Evolutionary conservation across 352 stramenopile genomes (phyloP).

Genomic region (Phytophthora pinifolia): DNA sequence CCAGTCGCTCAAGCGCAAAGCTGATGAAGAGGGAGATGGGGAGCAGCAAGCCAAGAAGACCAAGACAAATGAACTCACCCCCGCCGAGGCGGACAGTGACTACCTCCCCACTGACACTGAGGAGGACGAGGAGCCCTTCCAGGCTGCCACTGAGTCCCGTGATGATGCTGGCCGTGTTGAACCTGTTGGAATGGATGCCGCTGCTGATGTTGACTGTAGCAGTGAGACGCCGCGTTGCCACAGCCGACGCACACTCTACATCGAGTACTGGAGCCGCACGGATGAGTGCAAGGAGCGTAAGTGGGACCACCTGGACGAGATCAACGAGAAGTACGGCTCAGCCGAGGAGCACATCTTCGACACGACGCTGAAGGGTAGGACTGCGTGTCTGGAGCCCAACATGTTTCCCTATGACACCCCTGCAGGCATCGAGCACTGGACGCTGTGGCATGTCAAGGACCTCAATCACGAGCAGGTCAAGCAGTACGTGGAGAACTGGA

Average conservation of each 20-base stretch:
- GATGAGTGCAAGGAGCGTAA: conserved; percentile 89
- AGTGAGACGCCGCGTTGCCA: conserved; percentile 16
- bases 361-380: conserved; percentile 81
- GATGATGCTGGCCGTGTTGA: conserved; percentile 28
- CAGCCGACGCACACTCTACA: conserved; percentile 80
- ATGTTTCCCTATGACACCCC: conserved; percentile 91
- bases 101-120: conserved; percentile 43
- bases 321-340: conserved; percentile 69
- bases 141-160: conserved; percentile 11
- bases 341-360: conserved; percentile 84
- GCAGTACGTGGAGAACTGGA: conserved; percentile 89
- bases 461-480: conserved; percentile 82
- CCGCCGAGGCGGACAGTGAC: conserved; percentile 38
- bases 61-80: conserved; percentile 28
- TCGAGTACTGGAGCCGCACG: conserved; percentile 88
- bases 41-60: conserved; percentile 33
- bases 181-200: conserved; percentile 33
- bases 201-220: conserved; percentile 67
- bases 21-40: conserved; percentile 33
- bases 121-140: conserved; percentile 22
- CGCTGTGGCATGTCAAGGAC: conserved; percentile 81
- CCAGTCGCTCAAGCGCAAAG: conserved; percentile 63
- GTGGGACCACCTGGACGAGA: conserved; percentile 87
- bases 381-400: conserved; percentile 81
- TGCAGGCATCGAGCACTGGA: conserved; percentile 89